A percentile compares a stretch with the other conserved stretches of the same genome.
Evolutionary conservation across 1,284 basidiomycete species (phyloP).

Genomic region (Ustilago tritici): DNA sequence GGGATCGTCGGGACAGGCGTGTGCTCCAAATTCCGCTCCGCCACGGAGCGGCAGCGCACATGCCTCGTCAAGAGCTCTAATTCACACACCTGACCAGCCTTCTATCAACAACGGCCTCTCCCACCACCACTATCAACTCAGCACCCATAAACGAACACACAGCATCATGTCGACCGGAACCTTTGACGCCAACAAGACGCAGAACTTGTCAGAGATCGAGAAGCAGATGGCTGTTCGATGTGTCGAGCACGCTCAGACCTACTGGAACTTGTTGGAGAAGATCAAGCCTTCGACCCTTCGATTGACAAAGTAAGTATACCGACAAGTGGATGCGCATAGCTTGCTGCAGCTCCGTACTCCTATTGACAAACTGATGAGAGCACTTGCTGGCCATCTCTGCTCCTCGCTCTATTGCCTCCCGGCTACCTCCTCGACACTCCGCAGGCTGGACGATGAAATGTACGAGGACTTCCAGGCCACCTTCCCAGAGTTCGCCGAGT

Average conservation of each 20-base stretch:
- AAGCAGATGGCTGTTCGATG: slow-evolving; percentile 95
- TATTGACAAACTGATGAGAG: neutral
- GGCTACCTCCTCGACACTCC: neutral
- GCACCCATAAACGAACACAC: neutral
- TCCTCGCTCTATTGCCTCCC: neutral
- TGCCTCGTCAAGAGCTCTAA: slow-evolving; percentile 8
- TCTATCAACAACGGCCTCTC: neutral
- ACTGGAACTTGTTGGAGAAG: slow-evolving; percentile 92
- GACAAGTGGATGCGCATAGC: neutral
- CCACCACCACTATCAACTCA: neutral
- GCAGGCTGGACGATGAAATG: slow-evolving; percentile 83
- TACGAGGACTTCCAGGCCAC: slow-evolving; percentile 79
- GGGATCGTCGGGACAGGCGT: neutral
- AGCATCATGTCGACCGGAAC: slow-evolving; percentile 54
- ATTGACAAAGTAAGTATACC: slow-evolving; percentile 78
- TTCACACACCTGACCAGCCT: neutral
- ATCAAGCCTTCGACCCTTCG: slow-evolving; percentile 81
- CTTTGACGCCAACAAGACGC: slow-evolving; percentile 72
- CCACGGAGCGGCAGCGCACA: slow-evolving; percentile 7
- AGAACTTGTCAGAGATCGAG: slow-evolving; percentile 93
- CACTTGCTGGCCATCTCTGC: neutral
- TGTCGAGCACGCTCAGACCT: slow-evolving; percentile 82
- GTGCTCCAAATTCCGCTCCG: slow-evolving; percentile 11
- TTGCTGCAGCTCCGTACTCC: too few species aligned
- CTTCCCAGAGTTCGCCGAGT: slow-evolving; percentile 85